Evolutionary conservation across 768 basidiomycete genomes (phyloP).

Genomic region (Mycena capillaripes): DNA sequence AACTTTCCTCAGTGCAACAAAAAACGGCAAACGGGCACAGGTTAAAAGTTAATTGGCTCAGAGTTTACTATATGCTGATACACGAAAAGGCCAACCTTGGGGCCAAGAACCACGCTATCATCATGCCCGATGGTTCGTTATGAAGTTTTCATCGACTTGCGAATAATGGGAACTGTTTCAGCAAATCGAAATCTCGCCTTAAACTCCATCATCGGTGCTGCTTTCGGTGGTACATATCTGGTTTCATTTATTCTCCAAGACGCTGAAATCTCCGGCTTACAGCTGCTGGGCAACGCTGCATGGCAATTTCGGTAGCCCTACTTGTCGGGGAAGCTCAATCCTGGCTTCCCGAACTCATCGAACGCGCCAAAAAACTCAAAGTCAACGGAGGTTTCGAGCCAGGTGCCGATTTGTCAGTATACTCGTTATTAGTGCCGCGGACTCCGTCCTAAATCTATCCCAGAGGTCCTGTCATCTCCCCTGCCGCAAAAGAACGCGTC

Average conservation of each 20-base stretch:
- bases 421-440: not conserved
- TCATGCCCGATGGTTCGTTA: slow-evolving; percentile 92
- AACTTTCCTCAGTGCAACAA: slow-evolving; percentile 70
- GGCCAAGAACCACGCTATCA: slow-evolving; percentile 96
- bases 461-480: slow-evolving; percentile 87
- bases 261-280: slow-evolving; percentile 33
- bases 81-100: slow-evolving; percentile 71
- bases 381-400: slow-evolving; percentile 94
- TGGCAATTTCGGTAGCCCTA: slow-evolving; percentile 93
- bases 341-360: slow-evolving; percentile 91
- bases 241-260: slow-evolving; percentile 21
- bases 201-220: slow-evolving; percentile 94
- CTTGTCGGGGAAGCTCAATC: slow-evolving; percentile 84
- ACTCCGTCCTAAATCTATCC: slow-evolving; percentile 16
- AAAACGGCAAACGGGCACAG: slow-evolving; percentile 91
- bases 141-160: not conserved
- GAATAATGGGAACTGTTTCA: slow-evolving; percentile 41
- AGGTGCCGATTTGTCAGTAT: slow-evolving; percentile 80
- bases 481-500: slow-evolving; percentile 84
- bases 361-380: slow-evolving; percentile 83
- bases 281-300: slow-evolving; percentile 98
- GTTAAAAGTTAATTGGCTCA: slow-evolving; percentile 46
- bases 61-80: not conserved
- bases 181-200: slow-evolving; percentile 94
- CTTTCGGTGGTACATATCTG: slow-evolving; percentile 78